phyloP scores from a whole-genome alignment of 495 filamentous ascomycete genomes.

The Xylaria sp. region DNA sequence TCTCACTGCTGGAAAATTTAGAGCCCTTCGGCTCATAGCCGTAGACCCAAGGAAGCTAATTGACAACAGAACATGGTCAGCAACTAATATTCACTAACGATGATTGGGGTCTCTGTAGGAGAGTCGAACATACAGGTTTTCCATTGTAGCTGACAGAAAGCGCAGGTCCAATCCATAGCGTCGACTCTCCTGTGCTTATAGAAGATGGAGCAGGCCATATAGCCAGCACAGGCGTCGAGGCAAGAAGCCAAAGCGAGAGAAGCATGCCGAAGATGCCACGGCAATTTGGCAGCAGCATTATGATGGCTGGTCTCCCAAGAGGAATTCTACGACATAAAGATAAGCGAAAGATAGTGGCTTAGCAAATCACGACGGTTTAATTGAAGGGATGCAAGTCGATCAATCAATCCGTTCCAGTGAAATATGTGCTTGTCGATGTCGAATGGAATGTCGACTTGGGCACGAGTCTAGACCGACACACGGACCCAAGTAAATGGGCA shows the following conservation, averaged over 20 bases:
- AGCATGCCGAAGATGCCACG: conserved; percentile 40
- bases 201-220: conserved; percentile 67
- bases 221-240: conserved; percentile 51
- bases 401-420: background rate
- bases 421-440: conserved; percentile 7
- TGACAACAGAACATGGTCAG: conserved; percentile 38
- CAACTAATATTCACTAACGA: conserved; percentile 27
- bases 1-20: conserved; percentile 51
- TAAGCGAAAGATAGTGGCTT: background rate
- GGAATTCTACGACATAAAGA: conserved; percentile 25
- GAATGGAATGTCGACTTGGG: conserved; percentile 5
- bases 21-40: conserved; percentile 45
- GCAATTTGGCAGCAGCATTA: conserved; percentile 24
- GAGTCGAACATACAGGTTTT: conserved; percentile 54
- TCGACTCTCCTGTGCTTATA: conserved; percentile 58
- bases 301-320: conserved; percentile 7
- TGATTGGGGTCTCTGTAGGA: conserved; percentile 11
- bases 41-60: conserved; percentile 52
- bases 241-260: conserved; percentile 42
- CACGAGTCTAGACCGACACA: conserved; percentile 14
- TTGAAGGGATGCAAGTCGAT: background rate
- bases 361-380: background rate
- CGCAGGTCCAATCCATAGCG: conserved; percentile 62
- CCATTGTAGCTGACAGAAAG: conserved; percentile 64
- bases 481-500: background rate